Conservation (phyloP, 108 stramenopile genomes). For the Cyclostephanos tholiformis region DNA sequence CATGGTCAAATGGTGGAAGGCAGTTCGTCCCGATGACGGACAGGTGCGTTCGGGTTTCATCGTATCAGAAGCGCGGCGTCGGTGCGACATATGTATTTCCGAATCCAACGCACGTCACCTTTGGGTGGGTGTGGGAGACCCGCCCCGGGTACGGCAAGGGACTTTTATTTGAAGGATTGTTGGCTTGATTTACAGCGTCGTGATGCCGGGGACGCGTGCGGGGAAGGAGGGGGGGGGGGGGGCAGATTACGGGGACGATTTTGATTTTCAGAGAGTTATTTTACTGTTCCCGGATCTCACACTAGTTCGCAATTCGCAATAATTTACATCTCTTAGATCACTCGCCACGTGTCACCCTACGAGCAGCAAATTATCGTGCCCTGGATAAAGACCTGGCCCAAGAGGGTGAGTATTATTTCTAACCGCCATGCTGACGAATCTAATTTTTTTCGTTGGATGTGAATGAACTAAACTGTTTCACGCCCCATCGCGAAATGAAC, state of each 20-base stretch:
- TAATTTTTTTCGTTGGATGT: not conserved
- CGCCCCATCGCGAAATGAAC: not conserved
- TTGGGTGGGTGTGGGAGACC: too few species aligned
- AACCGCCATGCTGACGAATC: not conserved
- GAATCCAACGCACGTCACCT: slow-evolving; percentile 1
- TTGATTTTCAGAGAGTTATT: not conserved
- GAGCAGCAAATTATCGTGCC: slow-evolving; percentile 76
- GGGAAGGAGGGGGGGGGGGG: not conserved
- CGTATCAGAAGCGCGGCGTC: not conserved
- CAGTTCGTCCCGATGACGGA: slow-evolving; percentile 73
- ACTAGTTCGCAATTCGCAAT: slow-evolving; percentile 11
- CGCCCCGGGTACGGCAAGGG: too few species aligned
- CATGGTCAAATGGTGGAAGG: slow-evolving; percentile 81
- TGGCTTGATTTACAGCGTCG: too few species aligned
- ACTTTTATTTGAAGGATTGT: too few species aligned
- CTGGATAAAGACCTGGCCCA: slow-evolving; percentile 80
- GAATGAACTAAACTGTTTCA: not conserved
- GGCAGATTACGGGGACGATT: not conserved
- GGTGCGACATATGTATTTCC: not conserved
- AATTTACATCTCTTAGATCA: slow-evolving; percentile 53
- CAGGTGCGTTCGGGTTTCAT: slow-evolving; percentile 56
- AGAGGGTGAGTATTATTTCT: slow-evolving; percentile 44
- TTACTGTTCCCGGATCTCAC: not conserved
- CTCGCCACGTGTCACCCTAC: slow-evolving; percentile 75
- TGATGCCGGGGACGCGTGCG: too few species aligned